Evolutionary conservation across 177 flowering plant species (phyloP), one percentile per base, ranked within the genome.

Genomic region (Telopea speciosissima): DNA sequence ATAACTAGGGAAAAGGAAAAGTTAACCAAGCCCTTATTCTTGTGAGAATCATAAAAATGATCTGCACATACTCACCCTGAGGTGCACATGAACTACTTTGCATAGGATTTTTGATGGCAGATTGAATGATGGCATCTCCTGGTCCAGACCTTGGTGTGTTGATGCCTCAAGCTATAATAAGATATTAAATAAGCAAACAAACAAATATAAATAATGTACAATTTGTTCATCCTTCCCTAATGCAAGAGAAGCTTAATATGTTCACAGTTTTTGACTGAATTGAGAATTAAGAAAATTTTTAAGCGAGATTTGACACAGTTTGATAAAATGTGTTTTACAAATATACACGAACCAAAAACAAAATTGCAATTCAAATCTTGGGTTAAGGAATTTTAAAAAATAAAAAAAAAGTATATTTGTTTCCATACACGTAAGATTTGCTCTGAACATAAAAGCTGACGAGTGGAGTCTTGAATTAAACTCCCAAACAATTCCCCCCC

Each of bases 81-180:
- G 93, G n/a, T 86, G 86, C 63, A 93, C 88, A 83, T 92, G 78
- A 63, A 89, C 85, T 24, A 93, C 96, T 84, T 83, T 86, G 84
- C 98, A 93, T 9, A 93, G 89, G 67, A 93, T 93, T 80, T 93
- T 91, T 45, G 94, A 85, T 24, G 98, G 97, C 60, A 93, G 79
- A 76, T 89, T 81, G 77, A 91, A 93, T 13, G 78, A 82, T 62
- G 98, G 98, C 86, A 93, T 85, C 70, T 88, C 90, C 74, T 91
- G 96, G 66, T 93, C 96, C 24, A 80, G 66, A 11, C 87, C 90
- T 73, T 89, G 93, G 71, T 89, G 88, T 40, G 87, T 88, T 22
- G 97, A 91, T 72, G 97, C 96, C 74, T 93, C 97, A 64, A 93
- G 96, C 98, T 93, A 72, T 22, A 75, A 73, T 22, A 75, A 73